Base-by-base conservation (phyloP, 2,329 filamentous ascomycete species). In the Colletotrichum sp. region DNA sequence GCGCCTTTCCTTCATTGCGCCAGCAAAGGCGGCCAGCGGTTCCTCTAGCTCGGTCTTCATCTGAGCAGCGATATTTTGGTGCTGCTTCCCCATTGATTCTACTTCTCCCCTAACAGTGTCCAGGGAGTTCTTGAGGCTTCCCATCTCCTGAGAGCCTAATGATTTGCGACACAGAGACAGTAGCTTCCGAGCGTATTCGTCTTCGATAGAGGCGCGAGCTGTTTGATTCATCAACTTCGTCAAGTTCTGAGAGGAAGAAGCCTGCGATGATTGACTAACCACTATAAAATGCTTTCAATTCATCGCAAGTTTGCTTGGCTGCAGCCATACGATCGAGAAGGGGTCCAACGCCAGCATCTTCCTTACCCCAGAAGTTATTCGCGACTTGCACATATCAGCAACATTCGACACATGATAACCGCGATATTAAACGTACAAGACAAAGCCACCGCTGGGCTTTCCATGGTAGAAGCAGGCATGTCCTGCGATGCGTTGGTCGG, bases 351-450 rank as follows among this genome's bases (percentile, higher is more conserved):
- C 97, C 98, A 67, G 96, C 97, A 89, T 99, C 97, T 84, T 99
- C 96, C 89, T 98, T 99, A 78, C 97, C 97, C 97, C 97, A 99
- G 86, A 99, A 99, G 85, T 99, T 99, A 88, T 99, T 99, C 82
- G 97, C 96, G 88, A 99, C 96, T 96, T 79, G 72, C 21, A 7
- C 15, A n/a, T n/a, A 26, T 74, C 13, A 72, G 74, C 15, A 57
- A n/a, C 36, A 8, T 8, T 21, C 9, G 24, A 13, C 38, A 28
- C 16, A 24, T 21, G 2, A 15, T 10, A 8, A 48, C 12, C 9
- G 26, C 28, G n/a, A 57, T 18, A 9, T 15, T 10, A 12, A 32
- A 34, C 88, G 81, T 87, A 94, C 92, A 94, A 63, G 93, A 94
- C 82, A 94, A 87, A 80, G 92, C 88, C 80, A 94, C 92, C 68